Conservation (phyloP, 2,329 filamentous ascomycete species). For the Endocalyx cinctus region DNA sequence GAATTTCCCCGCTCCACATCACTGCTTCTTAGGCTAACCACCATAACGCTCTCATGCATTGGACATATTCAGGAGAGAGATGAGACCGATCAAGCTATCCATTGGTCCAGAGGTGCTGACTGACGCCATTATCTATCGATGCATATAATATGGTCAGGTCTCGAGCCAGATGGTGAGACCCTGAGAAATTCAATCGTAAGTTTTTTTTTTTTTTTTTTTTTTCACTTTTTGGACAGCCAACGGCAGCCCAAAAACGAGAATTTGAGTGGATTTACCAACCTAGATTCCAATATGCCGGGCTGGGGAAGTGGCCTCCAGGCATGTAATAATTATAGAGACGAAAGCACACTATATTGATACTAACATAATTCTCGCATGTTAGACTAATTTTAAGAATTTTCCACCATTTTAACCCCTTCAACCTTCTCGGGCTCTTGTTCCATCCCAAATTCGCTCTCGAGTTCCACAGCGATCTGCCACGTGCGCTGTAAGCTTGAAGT, state of each 20-base stretch:
- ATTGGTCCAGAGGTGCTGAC: slow-evolving; percentile 16
- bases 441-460: slow-evolving; percentile 10
- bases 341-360: too few species aligned
- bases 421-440: too few species aligned
- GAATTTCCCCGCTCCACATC: neutral
- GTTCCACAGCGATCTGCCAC: neutral
- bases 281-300: slow-evolving; percentile 11
- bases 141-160: slow-evolving; percentile 15
- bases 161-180: slow-evolving; percentile 11
- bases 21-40: neutral
- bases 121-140: slow-evolving; percentile 18
- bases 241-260: slow-evolving; percentile 13
- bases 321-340: too few species aligned
- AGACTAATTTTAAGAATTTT: too few species aligned
- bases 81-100: slow-evolving; percentile 14
- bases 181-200: slow-evolving; percentile 17
- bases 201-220: too few species aligned
- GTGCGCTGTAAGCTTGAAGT: neutral
- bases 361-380: too few species aligned
- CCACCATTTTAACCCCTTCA: too few species aligned
- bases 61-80: slow-evolving; percentile 12
- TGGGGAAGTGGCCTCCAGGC: slow-evolving; percentile 23
- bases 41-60: slow-evolving; percentile 6
- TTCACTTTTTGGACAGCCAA: slow-evolving; percentile 13
- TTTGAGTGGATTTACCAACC: slow-evolving; percentile 14